These are phyloP conservation scores for Backusella westeae DNA, from an alignment of 192 early-diverging fungal genomes.

Conservation along the genomic window DNA sequence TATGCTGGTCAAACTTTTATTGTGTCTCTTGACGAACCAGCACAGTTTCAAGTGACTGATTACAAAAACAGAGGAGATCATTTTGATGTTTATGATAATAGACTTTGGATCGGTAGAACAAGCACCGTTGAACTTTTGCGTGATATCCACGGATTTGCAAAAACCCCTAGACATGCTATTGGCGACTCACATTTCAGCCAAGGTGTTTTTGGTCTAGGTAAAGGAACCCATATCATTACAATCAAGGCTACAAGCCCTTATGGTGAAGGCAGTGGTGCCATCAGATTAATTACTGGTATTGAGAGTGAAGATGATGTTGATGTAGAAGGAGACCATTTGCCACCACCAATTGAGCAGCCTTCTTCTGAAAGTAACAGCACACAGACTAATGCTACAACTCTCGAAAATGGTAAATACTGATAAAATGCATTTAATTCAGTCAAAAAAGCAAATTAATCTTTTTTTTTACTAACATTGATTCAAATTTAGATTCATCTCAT, in stretches of 20 bases:
- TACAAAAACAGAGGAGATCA: neutral
- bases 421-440: neutral
- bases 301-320: neutral
- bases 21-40: neutral
- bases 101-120: neutral
- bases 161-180: neutral
- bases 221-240: neutral
- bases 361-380: neutral
- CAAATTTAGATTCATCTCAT: neutral
- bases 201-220: neutral
- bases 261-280: neutral
- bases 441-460: neutral
- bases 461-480: neutral
- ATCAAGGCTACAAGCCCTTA: neutral
- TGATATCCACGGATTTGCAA: neutral
- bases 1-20: neutral
- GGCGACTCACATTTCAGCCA: neutral
- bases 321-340: neutral
- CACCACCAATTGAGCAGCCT: neutral
- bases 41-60: neutral
- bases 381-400: neutral
- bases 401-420: neutral
- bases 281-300: neutral
- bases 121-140: neutral
- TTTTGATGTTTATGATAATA: neutral